phyloP scores from a whole-genome alignment of 2,329 filamentous ascomycete genomes.

The Diaporthe sp. region DNA sequence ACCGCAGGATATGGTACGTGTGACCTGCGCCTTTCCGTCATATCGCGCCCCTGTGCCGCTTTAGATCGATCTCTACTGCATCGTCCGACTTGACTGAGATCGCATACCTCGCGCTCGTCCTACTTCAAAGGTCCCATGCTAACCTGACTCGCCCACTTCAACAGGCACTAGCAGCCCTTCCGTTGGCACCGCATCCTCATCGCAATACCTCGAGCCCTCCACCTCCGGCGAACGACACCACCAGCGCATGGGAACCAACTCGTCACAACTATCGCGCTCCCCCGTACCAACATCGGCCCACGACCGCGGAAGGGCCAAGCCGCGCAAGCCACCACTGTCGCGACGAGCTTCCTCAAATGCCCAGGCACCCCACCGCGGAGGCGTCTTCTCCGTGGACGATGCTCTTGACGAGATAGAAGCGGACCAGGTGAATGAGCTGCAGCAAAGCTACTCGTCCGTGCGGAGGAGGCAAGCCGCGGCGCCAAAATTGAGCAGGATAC shows the following conservation, averaged over 20 bases:
- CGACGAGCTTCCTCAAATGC: constrained; percentile 80
- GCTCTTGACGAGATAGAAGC: constrained; percentile 83
- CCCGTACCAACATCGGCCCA: constrained; percentile 59
- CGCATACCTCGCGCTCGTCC: constrained; percentile 13
- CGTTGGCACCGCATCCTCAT: constrained; percentile 42
- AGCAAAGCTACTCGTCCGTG: constrained; percentile 56
- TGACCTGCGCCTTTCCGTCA: constrained; percentile 33
- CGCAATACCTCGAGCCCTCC: constrained; percentile 38
- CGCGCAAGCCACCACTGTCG: constrained; percentile 79
- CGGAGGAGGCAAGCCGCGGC: constrained; percentile 52
- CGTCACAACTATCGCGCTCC: constrained; percentile 51
- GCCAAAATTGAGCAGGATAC: constrained; percentile 47
- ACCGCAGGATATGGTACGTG: constrained; percentile 65
- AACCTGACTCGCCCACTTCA: constrained; percentile 39
- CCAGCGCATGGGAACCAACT: constrained; percentile 56
- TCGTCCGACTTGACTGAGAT: background rate
- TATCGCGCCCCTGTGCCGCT: constrained; percentile 16
- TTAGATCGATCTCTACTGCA: constrained; percentile 15
- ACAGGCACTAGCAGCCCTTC: constrained; percentile 52
- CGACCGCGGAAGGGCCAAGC: constrained; percentile 64
- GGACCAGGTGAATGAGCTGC: constrained; percentile 65
- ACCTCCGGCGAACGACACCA: constrained; percentile 50
- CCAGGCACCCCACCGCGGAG: constrained; percentile 81
- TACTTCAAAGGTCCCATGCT: constrained; percentile 39
- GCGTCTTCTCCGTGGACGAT: constrained; percentile 92